These are phyloP conservation scores for Backusella westeae DNA, from an alignment of 192 early-diverging fungal genomes.

Conservation along the genomic window DNA sequence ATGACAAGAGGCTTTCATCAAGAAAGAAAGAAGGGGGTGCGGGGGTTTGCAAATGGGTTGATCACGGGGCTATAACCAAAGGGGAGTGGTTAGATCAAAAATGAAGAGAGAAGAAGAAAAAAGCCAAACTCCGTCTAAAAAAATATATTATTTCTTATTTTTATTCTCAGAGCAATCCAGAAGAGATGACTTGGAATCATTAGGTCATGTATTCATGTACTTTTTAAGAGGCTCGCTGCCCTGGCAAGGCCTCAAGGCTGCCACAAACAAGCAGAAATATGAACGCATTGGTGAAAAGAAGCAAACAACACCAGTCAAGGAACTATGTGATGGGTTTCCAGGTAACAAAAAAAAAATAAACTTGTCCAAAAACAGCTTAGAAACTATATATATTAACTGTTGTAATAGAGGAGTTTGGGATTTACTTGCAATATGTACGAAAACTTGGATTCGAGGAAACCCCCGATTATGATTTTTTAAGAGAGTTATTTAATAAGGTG, in stretches of 20 bases:
- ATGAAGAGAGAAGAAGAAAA: neutral
- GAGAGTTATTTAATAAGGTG: conserved; percentile 80
- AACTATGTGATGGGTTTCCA: conserved; percentile 87
- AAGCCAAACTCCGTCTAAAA: neutral
- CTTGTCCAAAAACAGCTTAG: neutral
- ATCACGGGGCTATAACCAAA: neutral
- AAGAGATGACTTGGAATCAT: conserved; percentile 94
- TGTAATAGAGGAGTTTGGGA: conserved; percentile 78
- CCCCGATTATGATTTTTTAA: conserved; percentile 93
- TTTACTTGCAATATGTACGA: conserved; percentile 86
- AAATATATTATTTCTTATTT: conserved; percentile 10
- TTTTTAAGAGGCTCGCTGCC: conserved; percentile 91
- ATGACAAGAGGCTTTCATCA: too few species aligned
- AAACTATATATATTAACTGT: neutral
- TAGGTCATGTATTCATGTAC: conserved; percentile 99
- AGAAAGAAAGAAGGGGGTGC: neutral
- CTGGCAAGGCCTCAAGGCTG: conserved; percentile 98
- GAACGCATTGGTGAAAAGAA: conserved; percentile 99
- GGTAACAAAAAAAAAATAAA: conserved; percentile 31
- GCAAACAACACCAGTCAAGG: conserved; percentile 83
- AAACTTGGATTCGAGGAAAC: conserved; percentile 93
- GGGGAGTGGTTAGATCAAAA: conserved; percentile 8
- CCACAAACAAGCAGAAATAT: conserved; percentile 98
- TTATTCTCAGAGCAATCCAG: conserved; percentile 83
- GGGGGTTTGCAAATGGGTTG: neutral